A percentile compares a stretch with the other conserved stretches of the same genome.
Evolutionary conservation across 169 alveolate genomes (phyloP).

Genomic region (Eimeria falciformis): DNA sequence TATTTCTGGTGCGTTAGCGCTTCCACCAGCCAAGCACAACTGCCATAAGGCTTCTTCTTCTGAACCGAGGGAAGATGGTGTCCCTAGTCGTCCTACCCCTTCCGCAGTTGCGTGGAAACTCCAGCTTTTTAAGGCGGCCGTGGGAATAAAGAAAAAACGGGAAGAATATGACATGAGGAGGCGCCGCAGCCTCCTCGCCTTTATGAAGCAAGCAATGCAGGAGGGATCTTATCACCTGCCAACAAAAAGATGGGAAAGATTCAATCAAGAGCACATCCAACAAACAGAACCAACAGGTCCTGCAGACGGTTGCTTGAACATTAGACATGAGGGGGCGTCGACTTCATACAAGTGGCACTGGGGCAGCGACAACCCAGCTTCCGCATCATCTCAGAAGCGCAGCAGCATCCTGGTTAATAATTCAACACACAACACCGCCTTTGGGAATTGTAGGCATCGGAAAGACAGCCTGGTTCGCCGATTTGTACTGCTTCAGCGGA

Average conservation of each 20-base stretch:
- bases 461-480: not conserved
- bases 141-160: not conserved
- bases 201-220: not conserved
- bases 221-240: not conserved
- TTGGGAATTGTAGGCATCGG: not conserved
- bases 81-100: not conserved
- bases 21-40: no score
- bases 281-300: not conserved
- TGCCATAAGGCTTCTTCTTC: not conserved
- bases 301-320: not conserved
- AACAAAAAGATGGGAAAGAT: not conserved
- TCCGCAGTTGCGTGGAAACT: not conserved
- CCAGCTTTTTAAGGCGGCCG: slow-evolving; percentile 20
- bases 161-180: slow-evolving; percentile 21
- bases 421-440: no score
- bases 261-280: not conserved
- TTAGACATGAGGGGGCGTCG: not conserved
- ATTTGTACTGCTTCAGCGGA: slow-evolving; percentile 3
- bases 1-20: no score
- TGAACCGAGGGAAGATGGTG: not conserved
- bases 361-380: not conserved
- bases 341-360: slow-evolving; percentile 39
- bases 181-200: slow-evolving; percentile 8
- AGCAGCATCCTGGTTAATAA: not conserved
- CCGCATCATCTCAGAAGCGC: not conserved